Base-by-base conservation (phyloP, 2,329 filamentous ascomycete species). In the Paramyrothecium roridum region DNA sequence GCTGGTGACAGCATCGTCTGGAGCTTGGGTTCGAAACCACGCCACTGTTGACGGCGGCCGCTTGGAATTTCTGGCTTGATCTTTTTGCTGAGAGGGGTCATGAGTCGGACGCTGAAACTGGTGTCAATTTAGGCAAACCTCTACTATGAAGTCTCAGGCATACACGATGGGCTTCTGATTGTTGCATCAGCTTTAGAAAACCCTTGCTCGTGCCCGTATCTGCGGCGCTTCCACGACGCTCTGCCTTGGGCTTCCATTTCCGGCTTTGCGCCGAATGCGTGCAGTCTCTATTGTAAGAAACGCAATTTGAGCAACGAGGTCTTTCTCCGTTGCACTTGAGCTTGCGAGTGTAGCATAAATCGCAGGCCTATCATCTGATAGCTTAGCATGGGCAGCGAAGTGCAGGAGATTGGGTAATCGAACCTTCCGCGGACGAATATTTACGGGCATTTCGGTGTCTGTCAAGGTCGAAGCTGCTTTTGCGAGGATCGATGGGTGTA, bases 281-380 rank as follows among this genome's bases (percentile, higher is more conserved):
- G 49, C 49, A 51, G 13, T 61, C 56, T 2, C 69, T 63, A 2
- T 65, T 66, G 49, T 76, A 74, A 7, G 73, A 57, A 11, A 62
- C 59, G 48, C 73, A 76, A 50, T 73, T 75, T 8, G 73, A 73
- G 47, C 73, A 76, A 1, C 58, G 61, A 2, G 73, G 73, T 55
- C 70, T 73, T 10, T 69, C 52, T 54, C 67, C 65, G 57, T 76
- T 71, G 52, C 74, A 76, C 52, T 68, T 74, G 50, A 75, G 69
- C 61, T 75, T 76, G 56, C 71, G 72, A 48, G 62, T 63, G 17
- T 69, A 73, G 54, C 74, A 76, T 7, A 70, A 65, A 57, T 76
- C 73, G 55, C 71, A 74, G 19, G 62, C 63, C 49, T 65, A 37
- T 34, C 10, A 26, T 8, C 30, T 3, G 19, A n/a, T 33, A 62